These are phyloP conservation scores for Zychaea mexicana DNA, from an alignment of 371 early-diverging fungal genomes.

Conservation along the genomic window DNA sequence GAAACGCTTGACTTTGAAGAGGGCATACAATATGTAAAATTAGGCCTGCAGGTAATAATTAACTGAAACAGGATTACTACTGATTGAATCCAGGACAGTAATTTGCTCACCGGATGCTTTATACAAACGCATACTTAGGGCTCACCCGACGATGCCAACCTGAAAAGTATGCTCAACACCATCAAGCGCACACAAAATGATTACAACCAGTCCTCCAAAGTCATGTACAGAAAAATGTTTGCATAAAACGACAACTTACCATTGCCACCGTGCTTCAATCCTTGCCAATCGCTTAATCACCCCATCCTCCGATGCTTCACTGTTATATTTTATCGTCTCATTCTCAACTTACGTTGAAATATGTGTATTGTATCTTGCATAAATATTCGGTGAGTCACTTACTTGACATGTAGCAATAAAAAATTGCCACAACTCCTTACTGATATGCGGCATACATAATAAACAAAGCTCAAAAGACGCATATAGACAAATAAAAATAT, in stretches of 20 bases:
- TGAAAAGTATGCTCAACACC: slow-evolving; percentile 6
- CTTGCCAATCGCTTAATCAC: no score
- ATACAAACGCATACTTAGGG: slow-evolving; percentile 11
- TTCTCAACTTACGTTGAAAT: no score
- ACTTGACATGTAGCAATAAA: no score
- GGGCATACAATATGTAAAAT: slow-evolving; percentile 45
- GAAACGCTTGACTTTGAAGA: slow-evolving; percentile 56
- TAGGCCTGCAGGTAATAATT: slow-evolving; percentile 55
- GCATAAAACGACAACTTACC: no score
- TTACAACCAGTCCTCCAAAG: slow-evolving; percentile 17
- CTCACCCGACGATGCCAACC: slow-evolving; percentile 19
- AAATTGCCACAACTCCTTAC: no score
- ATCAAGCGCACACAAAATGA: slow-evolving; percentile 15
- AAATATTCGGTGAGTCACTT: no score
- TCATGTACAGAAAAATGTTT: slow-evolving; percentile 35
- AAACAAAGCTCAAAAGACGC: background rate
- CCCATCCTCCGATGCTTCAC: no score
- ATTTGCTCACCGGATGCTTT: background rate
- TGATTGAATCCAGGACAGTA: no score
- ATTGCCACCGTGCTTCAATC: no score
- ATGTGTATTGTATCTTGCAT: no score
- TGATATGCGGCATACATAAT: background rate
- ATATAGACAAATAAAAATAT: background rate
- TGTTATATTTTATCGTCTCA: no score
- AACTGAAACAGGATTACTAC: no score